Base-by-base conservation (phyloP, 345 rosid species). In the Moricandia moricandioides region DNA sequence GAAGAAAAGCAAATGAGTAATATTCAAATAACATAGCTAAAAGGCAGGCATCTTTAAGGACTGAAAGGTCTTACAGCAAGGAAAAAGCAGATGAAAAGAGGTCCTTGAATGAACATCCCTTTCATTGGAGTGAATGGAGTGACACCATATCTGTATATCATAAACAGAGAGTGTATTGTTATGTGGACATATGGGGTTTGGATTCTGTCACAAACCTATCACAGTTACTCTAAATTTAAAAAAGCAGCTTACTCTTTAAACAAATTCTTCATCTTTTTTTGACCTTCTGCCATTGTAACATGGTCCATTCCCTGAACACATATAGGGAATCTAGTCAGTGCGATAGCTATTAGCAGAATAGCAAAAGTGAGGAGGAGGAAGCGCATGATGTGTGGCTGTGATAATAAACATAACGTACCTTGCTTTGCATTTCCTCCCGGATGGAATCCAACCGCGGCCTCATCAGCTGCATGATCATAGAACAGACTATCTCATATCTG, bases 31-130 rank as follows among this genome's bases (percentile, higher is more conserved):
- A 67, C 68, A 49, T 0, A 47, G 67, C 55, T 30, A 10, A 67
- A 51, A 60, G 35, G 29, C 18, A 43, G 62, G 24, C 24, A 21
- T 21, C 49, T 29, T 2, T 26, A 55, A 5, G 66, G 43, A 11
- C 49, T 9, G 43, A 37, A 54, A 65, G 65, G 14, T 71, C 97
- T 84, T 89, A 91, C 97, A n/a, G 96, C 98, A 39, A 88, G 84
- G 81, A 86, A 94, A 75, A 89, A 90, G 70, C 92, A 80, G 82
- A 90, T 30, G 60, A 91, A 90, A 37, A 94, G 47, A 57, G 97
- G 93, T 39, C 85, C 99, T 71, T 88, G 91, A 79, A 94, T 85
- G 26, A 92, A 74, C 18, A 88, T 72, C 74, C 99, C 97, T 82
- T 92, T 92, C 82, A 95, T 70, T 47, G 93, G 90, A 31, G 96